phyloP scores from a whole-genome alignment of 805 yeast species.

The Myxozyma melibiosi region DNA sequence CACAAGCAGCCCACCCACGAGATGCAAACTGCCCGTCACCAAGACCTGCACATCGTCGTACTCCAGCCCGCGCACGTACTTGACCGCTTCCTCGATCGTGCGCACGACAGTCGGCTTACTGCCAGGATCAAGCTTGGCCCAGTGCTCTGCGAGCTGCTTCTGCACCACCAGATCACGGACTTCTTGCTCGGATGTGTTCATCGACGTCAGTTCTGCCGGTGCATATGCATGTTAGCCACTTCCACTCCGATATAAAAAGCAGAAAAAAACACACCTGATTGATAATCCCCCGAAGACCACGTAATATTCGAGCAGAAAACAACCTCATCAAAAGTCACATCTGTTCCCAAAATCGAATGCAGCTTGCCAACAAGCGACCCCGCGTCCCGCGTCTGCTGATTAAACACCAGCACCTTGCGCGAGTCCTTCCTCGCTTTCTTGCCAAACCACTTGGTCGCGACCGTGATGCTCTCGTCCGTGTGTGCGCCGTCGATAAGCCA shows the following conservation, averaged over 20 bases:
- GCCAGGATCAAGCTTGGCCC: conserved; percentile 57
- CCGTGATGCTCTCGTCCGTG: conserved; percentile 81
- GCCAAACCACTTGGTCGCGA: conserved; percentile 79
- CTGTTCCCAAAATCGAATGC: conserved; percentile 47
- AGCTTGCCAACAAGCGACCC: conserved; percentile 60
- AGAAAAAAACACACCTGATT: conserved; percentile 40
- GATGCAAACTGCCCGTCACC: conserved; percentile 90
- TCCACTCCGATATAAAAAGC: background rate
- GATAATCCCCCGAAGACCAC: conserved; percentile 79
- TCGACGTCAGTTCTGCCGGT: conserved; percentile 71
- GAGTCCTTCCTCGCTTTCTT: conserved; percentile 31
- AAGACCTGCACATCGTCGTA: conserved; percentile 61
- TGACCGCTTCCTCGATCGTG: conserved; percentile 75
- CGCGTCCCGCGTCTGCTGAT: conserved; percentile 93
- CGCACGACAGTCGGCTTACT: conserved; percentile 56
- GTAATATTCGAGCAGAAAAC: conserved; percentile 91
- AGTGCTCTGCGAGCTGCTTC: conserved; percentile 66
- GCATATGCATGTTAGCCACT: background rate
- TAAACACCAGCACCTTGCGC: conserved; percentile 68
- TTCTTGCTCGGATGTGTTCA: conserved; percentile 76
- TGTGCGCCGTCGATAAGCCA: conserved; percentile 98
- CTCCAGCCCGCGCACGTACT: conserved; percentile 51
- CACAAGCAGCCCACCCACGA: conserved; percentile 91
- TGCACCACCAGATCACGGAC: conserved; percentile 84
- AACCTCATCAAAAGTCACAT: conserved; percentile 66